Percentiles rank a stretch among this genome's conserved stretches.
These are phyloP conservation scores for Xylariaceae sp. DNA, from an alignment of 2,329 filamentous ascomycete species.

Conservation along the genomic window DNA sequence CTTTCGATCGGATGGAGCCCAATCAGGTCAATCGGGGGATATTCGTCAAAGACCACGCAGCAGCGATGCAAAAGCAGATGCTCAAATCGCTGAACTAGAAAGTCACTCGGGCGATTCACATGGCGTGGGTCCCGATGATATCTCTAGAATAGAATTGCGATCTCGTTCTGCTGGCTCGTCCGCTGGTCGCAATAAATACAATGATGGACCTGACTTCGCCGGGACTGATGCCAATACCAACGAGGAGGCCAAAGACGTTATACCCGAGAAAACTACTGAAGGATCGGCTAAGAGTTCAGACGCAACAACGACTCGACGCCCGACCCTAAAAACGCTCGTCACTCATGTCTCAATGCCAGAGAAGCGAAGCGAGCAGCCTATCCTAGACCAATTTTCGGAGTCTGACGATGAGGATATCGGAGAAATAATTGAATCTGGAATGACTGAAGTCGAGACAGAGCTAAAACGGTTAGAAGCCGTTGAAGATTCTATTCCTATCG, in stretches of 20 bases:
- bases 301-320: not conserved
- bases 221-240: constrained; percentile 9
- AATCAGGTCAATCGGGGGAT: constrained; percentile 38
- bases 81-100: constrained; percentile 19
- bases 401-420: constrained; percentile 53
- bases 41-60: constrained; percentile 45
- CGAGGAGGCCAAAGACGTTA: constrained; percentile 10
- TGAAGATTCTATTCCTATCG: constrained; percentile 35
- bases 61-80: constrained; percentile 47
- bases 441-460: constrained; percentile 46
- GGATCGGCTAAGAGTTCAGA: constrained; percentile 10
- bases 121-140: constrained; percentile 16
- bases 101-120: constrained; percentile 21
- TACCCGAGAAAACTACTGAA: constrained; percentile 5
- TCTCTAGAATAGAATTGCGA: constrained; percentile 18
- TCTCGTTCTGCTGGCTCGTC: constrained; percentile 25
- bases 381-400: constrained; percentile 45
- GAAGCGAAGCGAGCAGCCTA: constrained; percentile 30
- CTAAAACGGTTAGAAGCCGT: constrained; percentile 42
- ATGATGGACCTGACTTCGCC: constrained; percentile 14
- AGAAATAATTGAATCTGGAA: constrained; percentile 50
- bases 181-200: constrained; percentile 21
- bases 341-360: constrained; percentile 13
- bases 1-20: constrained; percentile 33
- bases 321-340: constrained; percentile 11